phyloP scores from a whole-genome alignment of 371 early-diverging fungal genomes.

The Blastocladiella emersonii region DNA sequence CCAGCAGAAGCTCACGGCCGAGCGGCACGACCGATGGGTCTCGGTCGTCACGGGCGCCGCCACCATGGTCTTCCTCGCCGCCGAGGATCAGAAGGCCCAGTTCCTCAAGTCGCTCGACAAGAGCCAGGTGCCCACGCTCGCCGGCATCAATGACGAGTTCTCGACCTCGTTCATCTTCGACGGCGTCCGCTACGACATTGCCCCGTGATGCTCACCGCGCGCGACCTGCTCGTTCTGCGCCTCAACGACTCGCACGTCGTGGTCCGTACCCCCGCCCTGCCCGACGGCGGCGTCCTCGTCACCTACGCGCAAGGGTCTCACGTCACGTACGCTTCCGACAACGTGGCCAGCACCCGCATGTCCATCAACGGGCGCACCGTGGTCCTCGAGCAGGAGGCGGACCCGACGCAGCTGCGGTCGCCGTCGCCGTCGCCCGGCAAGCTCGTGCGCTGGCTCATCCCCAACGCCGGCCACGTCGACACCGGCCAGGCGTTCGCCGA shows the following conservation, averaged over 20 bases:
- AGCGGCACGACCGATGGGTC: conserved; percentile 76
- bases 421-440: conserved; percentile 98
- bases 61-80: conserved; percentile 57
- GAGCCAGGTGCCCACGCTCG: conserved; percentile 75
- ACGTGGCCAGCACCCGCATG: conserved; percentile 73
- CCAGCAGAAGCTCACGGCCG: conserved; percentile 63
- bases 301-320: conserved; percentile 75
- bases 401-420: conserved; percentile 86
- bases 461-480: conserved; percentile 79
- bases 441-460: conserved; percentile 78
- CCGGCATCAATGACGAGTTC: conserved; percentile 56
- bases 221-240: conserved; percentile 61
- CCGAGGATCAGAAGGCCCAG: conserved; percentile 47
- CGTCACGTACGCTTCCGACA: conserved; percentile 79
- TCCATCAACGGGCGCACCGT: conserved; percentile 85
- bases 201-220: conserved; percentile 61
- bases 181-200: conserved; percentile 76
- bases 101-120: conserved; percentile 71
- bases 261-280: conserved; percentile 62
- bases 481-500: conserved; percentile 90
- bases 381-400: conserved; percentile 84
- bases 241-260: conserved; percentile 70
- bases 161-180: conserved; percentile 81
- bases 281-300: conserved; percentile 88
- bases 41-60: conserved; percentile 88